Evolutionary conservation across 495 filamentous ascomycete genomes (phyloP), one percentile per base, ranked within the genome.

Genomic region (Cercophora scortea): DNA sequence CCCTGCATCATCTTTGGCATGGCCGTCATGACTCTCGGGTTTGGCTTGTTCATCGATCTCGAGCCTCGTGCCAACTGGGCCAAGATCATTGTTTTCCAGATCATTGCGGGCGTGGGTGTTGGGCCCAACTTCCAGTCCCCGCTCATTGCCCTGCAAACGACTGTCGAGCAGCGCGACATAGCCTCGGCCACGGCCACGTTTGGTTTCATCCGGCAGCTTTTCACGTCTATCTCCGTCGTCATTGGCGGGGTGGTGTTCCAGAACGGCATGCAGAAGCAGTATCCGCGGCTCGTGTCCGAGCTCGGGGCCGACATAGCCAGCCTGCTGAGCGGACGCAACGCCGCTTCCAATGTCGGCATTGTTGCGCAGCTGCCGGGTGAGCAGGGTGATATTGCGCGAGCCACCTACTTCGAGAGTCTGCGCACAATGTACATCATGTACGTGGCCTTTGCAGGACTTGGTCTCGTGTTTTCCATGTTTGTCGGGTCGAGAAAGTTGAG

Each of bases 191-290:
- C 88, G 0, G 81, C 82, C 0, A 89, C 87, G 0, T 85, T 89
- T 49, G 76, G 79, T 1, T 91, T 92, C 63, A 72, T 88, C 35
- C 79, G 89, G 4, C 84, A 87, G 56, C 69, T 95, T 6, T 82
- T 81, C 1, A 88, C 83, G 0, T 75, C 85, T 11, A 78, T 86
- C 18, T 84, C 82, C 7, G 80, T 93, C 25, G 87, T 90, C 17
- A 78, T 93, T 19, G 90, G 90, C 13, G 80, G 86, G 12, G 87
- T 90, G 2, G 81, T 95, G 32, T 94, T 94, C 68, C 80, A 86
- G 63, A 87, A 87, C 59, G 64, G 62, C 39, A 78, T 78, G 74
- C 57, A 74, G 55, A 66, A 65, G 40, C 72, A 75, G 49, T 69
- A 75, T 34, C 61, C 64, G 4, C 42, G 32, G 0, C 62, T 78